Conservation (phyloP, 495 filamentous ascomycete genomes). For the Sporormia fimetaria region DNA sequence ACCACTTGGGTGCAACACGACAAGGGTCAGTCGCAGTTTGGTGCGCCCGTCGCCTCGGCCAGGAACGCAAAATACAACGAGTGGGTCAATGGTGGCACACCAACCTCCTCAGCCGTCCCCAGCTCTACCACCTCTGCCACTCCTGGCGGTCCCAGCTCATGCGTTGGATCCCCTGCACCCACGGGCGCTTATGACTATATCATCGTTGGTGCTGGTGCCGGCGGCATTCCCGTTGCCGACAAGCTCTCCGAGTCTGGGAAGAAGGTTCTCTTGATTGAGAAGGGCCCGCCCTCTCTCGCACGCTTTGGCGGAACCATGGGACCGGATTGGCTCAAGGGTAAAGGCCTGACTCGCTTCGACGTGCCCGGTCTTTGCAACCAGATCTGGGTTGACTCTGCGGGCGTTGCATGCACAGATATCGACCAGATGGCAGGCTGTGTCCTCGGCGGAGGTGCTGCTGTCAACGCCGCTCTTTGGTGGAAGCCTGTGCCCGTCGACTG, state of each 20-base stretch:
- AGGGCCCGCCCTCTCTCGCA: constrained; percentile 49
- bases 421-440: constrained; percentile 67
- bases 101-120: constrained; percentile 31
- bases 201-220: constrained; percentile 53
- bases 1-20: constrained; percentile 20
- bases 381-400: constrained; percentile 52
- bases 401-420: constrained; percentile 56
- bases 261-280: constrained; percentile 55
- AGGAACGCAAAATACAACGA: constrained; percentile 37
- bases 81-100: constrained; percentile 23
- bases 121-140: constrained; percentile 34
- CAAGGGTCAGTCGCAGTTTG: constrained; percentile 36
- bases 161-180: constrained; percentile 29
- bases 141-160: constrained; percentile 13
- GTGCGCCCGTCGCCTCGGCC: constrained; percentile 34
- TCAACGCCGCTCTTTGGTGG: constrained; percentile 57
- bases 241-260: constrained; percentile 52
- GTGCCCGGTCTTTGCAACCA: constrained; percentile 68
- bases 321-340: constrained; percentile 53
- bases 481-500: constrained; percentile 52
- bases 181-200: constrained; percentile 53
- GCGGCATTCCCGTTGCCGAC: constrained; percentile 54
- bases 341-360: constrained; percentile 62
- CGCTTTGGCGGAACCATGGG: constrained; percentile 46
- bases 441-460: constrained; percentile 64